Percentiles rank a stretch among this genome's conserved stretches.
Evolutionary conservation across 371 early-diverging fungal species (phyloP).

Genomic region (Syncephalis plumigaleata): DNA sequence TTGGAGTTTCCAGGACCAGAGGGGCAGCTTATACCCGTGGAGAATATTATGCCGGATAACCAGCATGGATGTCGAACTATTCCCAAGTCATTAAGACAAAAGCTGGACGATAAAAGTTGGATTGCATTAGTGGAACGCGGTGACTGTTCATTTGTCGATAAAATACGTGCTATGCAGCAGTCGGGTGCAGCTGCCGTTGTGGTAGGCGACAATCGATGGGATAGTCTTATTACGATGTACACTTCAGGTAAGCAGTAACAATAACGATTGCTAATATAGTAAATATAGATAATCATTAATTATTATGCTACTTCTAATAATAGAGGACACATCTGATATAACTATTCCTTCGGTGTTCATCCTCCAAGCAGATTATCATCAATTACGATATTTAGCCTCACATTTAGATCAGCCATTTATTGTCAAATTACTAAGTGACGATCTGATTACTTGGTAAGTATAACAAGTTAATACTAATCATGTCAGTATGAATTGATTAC

Average conservation of each 20-base stretch:
- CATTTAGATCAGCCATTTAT: slow-evolving; percentile 20
- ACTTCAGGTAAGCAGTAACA: slow-evolving; percentile 33
- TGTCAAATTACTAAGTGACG: slow-evolving; percentile 16
- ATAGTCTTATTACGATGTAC: slow-evolving; percentile 78
- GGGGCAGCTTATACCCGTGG: slow-evolving; percentile 22
- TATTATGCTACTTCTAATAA: not conserved
- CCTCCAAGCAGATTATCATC: slow-evolving; percentile 37
- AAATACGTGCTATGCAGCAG: slow-evolving; percentile 74
- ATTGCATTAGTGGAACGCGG: slow-evolving; percentile 72
- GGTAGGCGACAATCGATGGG: slow-evolving; percentile 62
- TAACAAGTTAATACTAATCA: no score
- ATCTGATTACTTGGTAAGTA: slow-evolving; percentile 11
- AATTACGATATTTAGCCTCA: slow-evolving; percentile 19
- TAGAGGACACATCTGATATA: slow-evolving; percentile 56
- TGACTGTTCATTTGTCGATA: slow-evolving; percentile 68
- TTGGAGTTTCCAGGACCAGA: not conserved
- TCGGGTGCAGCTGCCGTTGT: slow-evolving; percentile 76
- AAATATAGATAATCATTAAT: not conserved
- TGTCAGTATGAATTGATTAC: no score
- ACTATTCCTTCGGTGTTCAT: slow-evolving; percentile 58
- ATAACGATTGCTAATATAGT: not conserved
- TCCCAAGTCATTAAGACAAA: slow-evolving; percentile 1
- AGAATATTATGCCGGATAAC: slow-evolving; percentile 7
- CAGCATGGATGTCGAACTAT: slow-evolving; percentile 7
- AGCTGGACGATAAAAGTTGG: slow-evolving; percentile 29